Conservation (phyloP, 768 basidiomycete genomes). For the Tephrocybe rancida region DNA sequence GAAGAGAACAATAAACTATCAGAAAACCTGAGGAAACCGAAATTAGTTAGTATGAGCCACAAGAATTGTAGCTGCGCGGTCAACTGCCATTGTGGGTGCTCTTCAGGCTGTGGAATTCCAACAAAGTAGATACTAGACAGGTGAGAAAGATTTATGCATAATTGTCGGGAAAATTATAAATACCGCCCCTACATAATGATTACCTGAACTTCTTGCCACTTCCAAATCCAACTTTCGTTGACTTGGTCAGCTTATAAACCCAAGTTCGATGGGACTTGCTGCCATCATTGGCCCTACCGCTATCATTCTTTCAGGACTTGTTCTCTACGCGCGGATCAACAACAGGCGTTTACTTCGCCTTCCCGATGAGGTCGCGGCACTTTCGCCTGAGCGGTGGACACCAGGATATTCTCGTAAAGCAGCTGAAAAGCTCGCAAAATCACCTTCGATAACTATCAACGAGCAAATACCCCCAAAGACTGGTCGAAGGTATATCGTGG, state of each 20-base stretch:
- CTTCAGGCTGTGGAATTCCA: too few relatives aligned
- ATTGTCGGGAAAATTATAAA: too few relatives aligned
- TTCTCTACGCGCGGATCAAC: constrained; percentile 44
- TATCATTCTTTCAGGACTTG: constrained; percentile 14
- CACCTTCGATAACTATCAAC: constrained; percentile 34
- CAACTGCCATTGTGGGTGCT: too few relatives aligned
- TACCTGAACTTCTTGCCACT: too few relatives aligned
- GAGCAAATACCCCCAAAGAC: constrained; percentile 66
- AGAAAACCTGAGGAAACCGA: too few relatives aligned
- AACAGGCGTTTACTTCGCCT: constrained; percentile 53
- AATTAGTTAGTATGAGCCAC: too few relatives aligned
- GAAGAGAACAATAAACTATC: too few relatives aligned
- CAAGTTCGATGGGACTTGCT: constrained; percentile 6
- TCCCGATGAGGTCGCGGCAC: constrained; percentile 45
- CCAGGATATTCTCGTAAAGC: constrained; percentile 39
- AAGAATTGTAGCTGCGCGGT: too few relatives aligned
- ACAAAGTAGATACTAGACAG: too few relatives aligned
- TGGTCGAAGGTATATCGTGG: constrained; percentile 73
- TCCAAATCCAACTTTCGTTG: too few relatives aligned
- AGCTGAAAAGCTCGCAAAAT: constrained; percentile 35
- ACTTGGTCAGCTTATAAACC: not conserved
- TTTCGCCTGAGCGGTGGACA: constrained; percentile 57
- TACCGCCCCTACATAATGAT: too few relatives aligned
- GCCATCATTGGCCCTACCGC: not conserved
- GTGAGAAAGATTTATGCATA: too few relatives aligned